Evolutionary conservation across 2,329 filamentous ascomycete genomes (phyloP).

Genomic region (Epicoccum sorghinum): DNA sequence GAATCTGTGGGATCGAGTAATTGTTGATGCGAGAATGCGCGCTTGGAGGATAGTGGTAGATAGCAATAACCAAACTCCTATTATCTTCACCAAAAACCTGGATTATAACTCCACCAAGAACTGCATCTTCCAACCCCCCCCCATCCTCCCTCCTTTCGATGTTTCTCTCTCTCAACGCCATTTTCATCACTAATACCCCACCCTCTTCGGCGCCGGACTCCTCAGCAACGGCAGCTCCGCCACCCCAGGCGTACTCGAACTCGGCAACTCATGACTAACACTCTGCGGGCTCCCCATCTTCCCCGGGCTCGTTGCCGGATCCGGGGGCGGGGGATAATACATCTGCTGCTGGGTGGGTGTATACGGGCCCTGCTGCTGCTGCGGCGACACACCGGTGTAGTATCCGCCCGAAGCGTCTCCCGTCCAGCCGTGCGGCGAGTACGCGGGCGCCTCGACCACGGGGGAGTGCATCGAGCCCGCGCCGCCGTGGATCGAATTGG

Average conservation of each 20-base stretch:
- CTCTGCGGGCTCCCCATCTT: not conserved
- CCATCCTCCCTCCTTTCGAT: too few species aligned
- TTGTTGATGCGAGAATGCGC: not conserved
- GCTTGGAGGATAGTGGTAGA: too few species aligned
- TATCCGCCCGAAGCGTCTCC: not conserved
- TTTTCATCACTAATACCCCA: not conserved
- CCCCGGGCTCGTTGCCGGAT: not conserved
- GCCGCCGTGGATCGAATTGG: constrained; percentile 5
- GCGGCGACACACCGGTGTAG: not conserved
- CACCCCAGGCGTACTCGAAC: not conserved
- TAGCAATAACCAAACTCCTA: not conserved
- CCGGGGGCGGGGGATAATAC: constrained; percentile 6
- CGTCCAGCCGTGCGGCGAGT: constrained; percentile 15
- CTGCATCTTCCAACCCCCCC: too few species aligned
- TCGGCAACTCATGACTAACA: constrained; percentile 3
- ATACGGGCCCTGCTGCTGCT: not conserved
- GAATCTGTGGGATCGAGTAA: too few species aligned
- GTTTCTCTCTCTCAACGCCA: too few species aligned
- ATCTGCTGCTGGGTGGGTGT: not conserved
- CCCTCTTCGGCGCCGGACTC: constrained; percentile 6
- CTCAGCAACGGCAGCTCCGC: constrained; percentile 2
- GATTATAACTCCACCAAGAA: too few species aligned
- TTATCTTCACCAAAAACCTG: too few species aligned
- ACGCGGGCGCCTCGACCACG: constrained; percentile 13
- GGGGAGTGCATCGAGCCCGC: constrained; percentile 15